A percentile compares a stretch with the other conserved stretches of the same genome.
These are phyloP conservation scores for Debaryomycetaceae sp. DNA, from an alignment of 1,139 yeast genomes.

Conservation along the genomic window DNA sequence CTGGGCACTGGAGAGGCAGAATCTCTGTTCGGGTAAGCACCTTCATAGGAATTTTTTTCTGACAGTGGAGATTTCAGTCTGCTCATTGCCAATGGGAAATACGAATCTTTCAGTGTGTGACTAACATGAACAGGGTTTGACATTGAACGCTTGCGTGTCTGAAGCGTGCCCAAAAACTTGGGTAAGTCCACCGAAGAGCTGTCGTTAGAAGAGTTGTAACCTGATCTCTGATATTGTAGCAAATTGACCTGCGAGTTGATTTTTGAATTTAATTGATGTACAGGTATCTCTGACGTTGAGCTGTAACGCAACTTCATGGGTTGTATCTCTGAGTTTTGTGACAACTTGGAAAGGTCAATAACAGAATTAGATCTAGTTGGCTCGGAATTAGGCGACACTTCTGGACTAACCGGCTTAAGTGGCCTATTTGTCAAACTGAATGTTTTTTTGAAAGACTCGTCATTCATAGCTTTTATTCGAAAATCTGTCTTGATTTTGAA, in stretches of 20 bases:
- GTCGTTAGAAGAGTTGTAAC: slow-evolving; percentile 22
- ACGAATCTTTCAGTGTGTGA: slow-evolving; percentile 24
- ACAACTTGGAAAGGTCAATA: slow-evolving; percentile 38
- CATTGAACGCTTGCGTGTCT: slow-evolving; percentile 8
- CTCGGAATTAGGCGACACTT: slow-evolving; percentile 43
- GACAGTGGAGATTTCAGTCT: slow-evolving; percentile 12
- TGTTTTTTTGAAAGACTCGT: slow-evolving; percentile 34
- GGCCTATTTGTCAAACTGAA: slow-evolving; percentile 35
- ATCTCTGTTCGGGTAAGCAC: slow-evolving; percentile 16
- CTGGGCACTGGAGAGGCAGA: slow-evolving; percentile 9
- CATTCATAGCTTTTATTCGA: slow-evolving; percentile 36
- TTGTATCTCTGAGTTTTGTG: slow-evolving; percentile 34
- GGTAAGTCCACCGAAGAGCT: slow-evolving; percentile 30
- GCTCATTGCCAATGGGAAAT: slow-evolving; percentile 25
- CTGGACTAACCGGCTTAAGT: slow-evolving; percentile 37
- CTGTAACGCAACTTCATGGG: slow-evolving; percentile 44
- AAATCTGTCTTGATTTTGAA: slow-evolving; percentile 34
- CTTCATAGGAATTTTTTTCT: slow-evolving; percentile 3
- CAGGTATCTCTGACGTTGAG: slow-evolving; percentile 39
- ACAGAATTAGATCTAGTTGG: slow-evolving; percentile 45
- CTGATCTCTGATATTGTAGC: slow-evolving; percentile 24
- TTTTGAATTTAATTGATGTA: slow-evolving; percentile 37
- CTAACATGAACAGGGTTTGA: slow-evolving; percentile 17
- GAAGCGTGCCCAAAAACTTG: slow-evolving; percentile 12
- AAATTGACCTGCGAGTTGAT: slow-evolving; percentile 39